These are phyloP conservation scores for Thymus quinquecostatus DNA, from an alignment of 257 asterid species.

Conservation along the genomic window DNA sequence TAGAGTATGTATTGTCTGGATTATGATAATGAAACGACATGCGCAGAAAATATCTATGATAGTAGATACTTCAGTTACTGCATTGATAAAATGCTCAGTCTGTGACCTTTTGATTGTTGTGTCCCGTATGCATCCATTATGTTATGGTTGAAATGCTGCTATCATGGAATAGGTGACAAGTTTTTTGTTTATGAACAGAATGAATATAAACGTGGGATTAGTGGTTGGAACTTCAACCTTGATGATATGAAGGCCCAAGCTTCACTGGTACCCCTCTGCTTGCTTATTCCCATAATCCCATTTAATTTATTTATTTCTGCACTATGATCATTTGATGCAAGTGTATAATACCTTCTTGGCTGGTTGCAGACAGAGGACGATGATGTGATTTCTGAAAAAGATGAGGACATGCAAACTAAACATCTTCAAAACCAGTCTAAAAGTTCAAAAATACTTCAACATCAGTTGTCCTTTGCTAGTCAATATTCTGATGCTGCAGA, in stretches of 20 bases:
- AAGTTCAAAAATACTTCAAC: conserved; percentile 54
- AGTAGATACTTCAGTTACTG: conserved; percentile 19
- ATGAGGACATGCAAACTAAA: conserved; percentile 56
- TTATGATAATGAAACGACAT: neutral
- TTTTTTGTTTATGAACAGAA: conserved; percentile 47
- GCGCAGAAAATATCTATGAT: conserved; percentile 6
- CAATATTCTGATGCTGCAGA: conserved; percentile 72
- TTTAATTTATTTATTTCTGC: conserved; percentile 15
- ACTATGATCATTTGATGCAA: neutral
- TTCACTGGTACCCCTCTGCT: conserved; percentile 61
- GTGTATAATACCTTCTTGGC: conserved; percentile 26
- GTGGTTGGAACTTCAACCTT: conserved; percentile 79
- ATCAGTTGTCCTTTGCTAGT: conserved; percentile 68
- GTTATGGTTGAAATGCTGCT: conserved; percentile 15
- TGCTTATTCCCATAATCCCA: conserved; percentile 24
- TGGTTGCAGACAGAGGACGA: conserved; percentile 74
- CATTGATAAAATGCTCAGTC: conserved; percentile 1
- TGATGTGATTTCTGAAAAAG: conserved; percentile 64
- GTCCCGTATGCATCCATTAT: neutral
- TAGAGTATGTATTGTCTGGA: neutral
- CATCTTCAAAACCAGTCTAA: conserved; percentile 47
- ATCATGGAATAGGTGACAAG: conserved; percentile 22
- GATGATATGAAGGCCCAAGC: conserved; percentile 89
- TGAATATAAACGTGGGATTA: conserved; percentile 83
- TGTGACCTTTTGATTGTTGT: conserved; percentile 14